Conservation (phyloP, 2,329 filamentous ascomycete genomes). For the Sarocladiaceae sp. region DNA sequence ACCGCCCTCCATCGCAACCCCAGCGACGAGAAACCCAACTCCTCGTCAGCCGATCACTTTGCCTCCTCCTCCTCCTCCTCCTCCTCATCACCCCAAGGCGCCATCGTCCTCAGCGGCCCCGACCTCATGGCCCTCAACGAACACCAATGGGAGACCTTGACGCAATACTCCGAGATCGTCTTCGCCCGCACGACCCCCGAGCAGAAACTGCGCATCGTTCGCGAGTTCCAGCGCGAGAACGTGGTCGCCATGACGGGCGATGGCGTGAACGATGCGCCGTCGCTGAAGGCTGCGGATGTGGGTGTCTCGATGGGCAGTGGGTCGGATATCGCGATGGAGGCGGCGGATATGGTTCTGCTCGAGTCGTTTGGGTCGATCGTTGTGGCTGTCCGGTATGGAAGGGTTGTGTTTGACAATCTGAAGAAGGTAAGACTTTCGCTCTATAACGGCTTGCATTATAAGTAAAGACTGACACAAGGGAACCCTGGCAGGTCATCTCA, state of each 20-base stretch:
- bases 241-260: slow-evolving; percentile 82
- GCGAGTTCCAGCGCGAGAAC: slow-evolving; percentile 60
- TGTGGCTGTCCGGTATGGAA: slow-evolving; percentile 64
- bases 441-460: neutral
- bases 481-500: slow-evolving; percentile 35
- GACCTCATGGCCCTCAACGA: slow-evolving; percentile 62
- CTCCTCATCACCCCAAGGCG: slow-evolving; percentile 19
- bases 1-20: slow-evolving; percentile 40
- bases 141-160: slow-evolving; percentile 61
- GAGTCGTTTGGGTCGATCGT: slow-evolving; percentile 68
- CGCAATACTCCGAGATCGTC: slow-evolving; percentile 62
- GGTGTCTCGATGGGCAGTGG: slow-evolving; percentile 77
- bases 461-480: neutral
- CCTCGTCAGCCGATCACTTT: slow-evolving; percentile 12
- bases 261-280: slow-evolving; percentile 80
- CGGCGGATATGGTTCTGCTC: slow-evolving; percentile 74
- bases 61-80: slow-evolving; percentile 16
- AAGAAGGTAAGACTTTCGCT: too few relatives aligned
- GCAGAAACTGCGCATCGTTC: slow-evolving; percentile 74
- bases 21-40: slow-evolving; percentile 14
- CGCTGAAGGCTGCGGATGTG: slow-evolving; percentile 72
- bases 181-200: slow-evolving; percentile 73
- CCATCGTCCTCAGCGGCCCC: slow-evolving; percentile 58
- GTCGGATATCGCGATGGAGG: slow-evolving; percentile 76
- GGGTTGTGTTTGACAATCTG: slow-evolving; percentile 73